Evolutionary conservation across 805 yeast genomes (phyloP).

Genomic region (Grigorovia jiainica): DNA sequence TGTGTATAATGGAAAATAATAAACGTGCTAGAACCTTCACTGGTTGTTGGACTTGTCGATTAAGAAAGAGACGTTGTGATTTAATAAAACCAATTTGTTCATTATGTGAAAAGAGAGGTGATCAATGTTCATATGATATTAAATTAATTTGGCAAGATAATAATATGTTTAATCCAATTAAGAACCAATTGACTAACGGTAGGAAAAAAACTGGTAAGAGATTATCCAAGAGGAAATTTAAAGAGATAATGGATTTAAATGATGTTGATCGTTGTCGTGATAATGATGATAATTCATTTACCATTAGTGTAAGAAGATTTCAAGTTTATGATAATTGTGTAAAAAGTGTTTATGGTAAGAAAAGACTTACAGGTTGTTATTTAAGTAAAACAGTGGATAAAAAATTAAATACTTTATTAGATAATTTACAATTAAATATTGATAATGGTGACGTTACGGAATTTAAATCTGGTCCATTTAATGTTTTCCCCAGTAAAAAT

Average conservation of each 20-base stretch:
- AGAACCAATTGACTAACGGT: background rate
- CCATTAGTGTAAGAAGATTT: slow-evolving; percentile 25
- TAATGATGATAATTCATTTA: slow-evolving; percentile 11
- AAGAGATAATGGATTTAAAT: slow-evolving; percentile 7
- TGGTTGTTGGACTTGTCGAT: slow-evolving; percentile 30
- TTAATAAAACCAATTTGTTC: slow-evolving; percentile 23
- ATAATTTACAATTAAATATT: slow-evolving; percentile 6
- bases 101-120: slow-evolving; percentile 18
- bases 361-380: slow-evolving; percentile 5
- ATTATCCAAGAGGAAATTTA: slow-evolving; percentile 15
- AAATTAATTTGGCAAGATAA: slow-evolving; percentile 23
- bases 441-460: background rate
- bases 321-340: slow-evolving; percentile 23
- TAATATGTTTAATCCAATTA: slow-evolving; percentile 13
- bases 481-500: background rate
- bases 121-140: slow-evolving; percentile 24
- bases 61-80: slow-evolving; percentile 27
- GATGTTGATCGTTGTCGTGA: background rate
- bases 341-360: slow-evolving; percentile 15
- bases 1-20: background rate
- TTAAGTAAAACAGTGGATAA: slow-evolving; percentile 18
- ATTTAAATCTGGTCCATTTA: slow-evolving; percentile 13
- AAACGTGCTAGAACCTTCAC: slow-evolving; percentile 21
- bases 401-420: slow-evolving; percentile 11
- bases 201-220: slow-evolving; percentile 1